phyloP scores from a whole-genome alignment of 768 basidiomycete genomes.

The Hydnum rufescens region DNA sequence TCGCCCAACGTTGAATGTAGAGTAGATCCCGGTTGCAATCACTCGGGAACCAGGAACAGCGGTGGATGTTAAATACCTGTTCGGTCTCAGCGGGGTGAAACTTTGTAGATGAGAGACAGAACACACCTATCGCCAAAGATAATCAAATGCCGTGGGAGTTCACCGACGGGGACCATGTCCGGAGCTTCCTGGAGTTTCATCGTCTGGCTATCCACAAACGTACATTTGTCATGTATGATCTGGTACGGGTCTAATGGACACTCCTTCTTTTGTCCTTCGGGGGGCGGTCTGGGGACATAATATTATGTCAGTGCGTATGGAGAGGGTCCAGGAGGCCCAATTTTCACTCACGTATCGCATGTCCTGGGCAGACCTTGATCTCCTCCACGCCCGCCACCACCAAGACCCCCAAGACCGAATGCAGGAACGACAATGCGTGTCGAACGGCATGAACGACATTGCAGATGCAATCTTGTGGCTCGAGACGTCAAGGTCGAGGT shows the following conservation, averaged over 20 bases:
- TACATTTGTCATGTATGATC: constrained; percentile 84
- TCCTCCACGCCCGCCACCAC: constrained; percentile 59
- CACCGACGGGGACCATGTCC: constrained; percentile 98
- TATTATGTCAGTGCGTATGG: not conserved
- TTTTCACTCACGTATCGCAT: constrained; percentile 42
- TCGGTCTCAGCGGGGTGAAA: not conserved
- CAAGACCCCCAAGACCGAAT: constrained; percentile 69
- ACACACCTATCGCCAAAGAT: constrained; percentile 60
- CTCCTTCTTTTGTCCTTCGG: constrained; percentile 72
- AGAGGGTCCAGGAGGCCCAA: not conserved
- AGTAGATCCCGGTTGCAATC: constrained; percentile 89
- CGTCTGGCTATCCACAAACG: constrained; percentile 88
- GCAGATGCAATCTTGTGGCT: constrained; percentile 78
- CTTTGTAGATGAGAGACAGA: not conserved
- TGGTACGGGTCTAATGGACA: constrained; percentile 93
- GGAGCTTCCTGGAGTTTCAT: constrained; percentile 97
- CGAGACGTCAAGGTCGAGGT: constrained; percentile 85
- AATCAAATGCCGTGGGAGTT: constrained; percentile 87
- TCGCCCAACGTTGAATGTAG: constrained; percentile 80
- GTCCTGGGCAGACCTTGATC: constrained; percentile 44
- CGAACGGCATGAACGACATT: constrained; percentile 78
- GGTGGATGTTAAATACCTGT: constrained; percentile 59
- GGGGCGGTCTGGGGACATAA: constrained; percentile 21
- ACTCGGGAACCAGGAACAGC: constrained; percentile 94
- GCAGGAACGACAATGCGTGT: constrained; percentile 59